Percentiles rank a stretch among this genome's conserved stretches.
Evolutionary conservation across 257 asterid genomes (phyloP).

Genomic region (Solanum virginianum): DNA sequence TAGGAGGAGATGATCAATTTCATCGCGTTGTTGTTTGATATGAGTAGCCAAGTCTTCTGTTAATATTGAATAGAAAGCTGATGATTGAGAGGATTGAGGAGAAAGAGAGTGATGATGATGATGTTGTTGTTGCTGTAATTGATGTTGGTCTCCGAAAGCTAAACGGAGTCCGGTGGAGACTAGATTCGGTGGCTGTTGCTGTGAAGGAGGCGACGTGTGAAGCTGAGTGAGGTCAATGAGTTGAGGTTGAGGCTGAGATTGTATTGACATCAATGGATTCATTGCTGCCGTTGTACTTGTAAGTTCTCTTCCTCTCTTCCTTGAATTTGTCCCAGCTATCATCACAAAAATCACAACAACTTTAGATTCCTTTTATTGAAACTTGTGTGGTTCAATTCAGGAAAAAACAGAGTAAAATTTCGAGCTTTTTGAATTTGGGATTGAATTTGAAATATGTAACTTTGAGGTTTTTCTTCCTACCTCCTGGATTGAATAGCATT

Average conservation of each 20-base stretch:
- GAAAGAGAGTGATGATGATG: conserved; percentile 10
- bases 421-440: not conserved
- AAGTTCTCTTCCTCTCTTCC: conserved; percentile 25
- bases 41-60: conserved; percentile 21
- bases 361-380: not conserved
- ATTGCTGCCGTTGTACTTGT: not conserved
- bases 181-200: conserved; percentile 7
- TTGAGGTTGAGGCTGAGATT: conserved; percentile 5
- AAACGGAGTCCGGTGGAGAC: conserved; percentile 35
- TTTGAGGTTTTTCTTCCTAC: not conserved
- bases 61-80: conserved; percentile 11
- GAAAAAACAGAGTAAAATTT: not conserved
- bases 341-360: not conserved
- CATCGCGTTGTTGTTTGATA: conserved; percentile 26
- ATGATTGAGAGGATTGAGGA: conserved; percentile 31
- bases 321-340: conserved; percentile 8
- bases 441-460: not conserved
- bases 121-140: not conserved
- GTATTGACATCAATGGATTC: conserved; percentile 12
- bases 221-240: conserved; percentile 23
- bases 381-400: not conserved
- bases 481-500: conserved; percentile 24
- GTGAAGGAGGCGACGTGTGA: not conserved
- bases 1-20: conserved; percentile 20
- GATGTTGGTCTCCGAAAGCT: conserved; percentile 16